These are phyloP conservation scores for Blastobotrys parvus DNA, from an alignment of 805 yeast genomes.

Conservation along the genomic window DNA sequence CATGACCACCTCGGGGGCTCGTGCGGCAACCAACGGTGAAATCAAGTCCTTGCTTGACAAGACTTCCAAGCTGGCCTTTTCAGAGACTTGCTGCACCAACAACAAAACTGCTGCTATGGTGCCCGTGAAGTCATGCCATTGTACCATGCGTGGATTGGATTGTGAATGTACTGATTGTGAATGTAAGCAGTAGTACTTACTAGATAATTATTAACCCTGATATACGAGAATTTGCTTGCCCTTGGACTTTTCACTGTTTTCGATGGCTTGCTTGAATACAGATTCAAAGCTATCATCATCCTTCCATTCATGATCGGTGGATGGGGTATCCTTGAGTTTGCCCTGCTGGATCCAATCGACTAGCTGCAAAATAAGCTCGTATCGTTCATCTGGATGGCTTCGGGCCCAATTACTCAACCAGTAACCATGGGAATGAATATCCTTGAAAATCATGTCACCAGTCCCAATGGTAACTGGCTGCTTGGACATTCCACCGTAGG, in stretches of 20 bases:
- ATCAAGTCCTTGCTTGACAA: neutral
- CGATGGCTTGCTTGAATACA: constrained; percentile 38
- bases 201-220: neutral
- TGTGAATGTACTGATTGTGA: neutral
- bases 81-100: neutral
- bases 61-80: constrained; percentile 1
- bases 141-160: neutral
- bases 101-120: no score
- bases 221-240: constrained; percentile 30
- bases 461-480: constrained; percentile 93
- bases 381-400: constrained; percentile 51
- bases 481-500: constrained; percentile 97
- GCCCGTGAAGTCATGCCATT: neutral
- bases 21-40: neutral
- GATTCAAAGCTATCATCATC: constrained; percentile 33
- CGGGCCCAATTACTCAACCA: constrained; percentile 77
- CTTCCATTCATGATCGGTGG: constrained; percentile 32
- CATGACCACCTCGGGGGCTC: constrained; percentile 1
- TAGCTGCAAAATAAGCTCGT: constrained; percentile 45
- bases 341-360: constrained; percentile 51
- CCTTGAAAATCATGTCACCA: constrained; percentile 80
- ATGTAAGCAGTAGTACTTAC: neutral
- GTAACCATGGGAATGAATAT: constrained; percentile 77
- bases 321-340: constrained; percentile 43
- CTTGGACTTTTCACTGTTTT: constrained; percentile 31